Percentiles rank a stretch among this genome's conserved stretches.
These are phyloP conservation scores for Mortierella sp. DNA, from an alignment of 371 early-diverging fungal genomes.

Conservation along the genomic window DNA sequence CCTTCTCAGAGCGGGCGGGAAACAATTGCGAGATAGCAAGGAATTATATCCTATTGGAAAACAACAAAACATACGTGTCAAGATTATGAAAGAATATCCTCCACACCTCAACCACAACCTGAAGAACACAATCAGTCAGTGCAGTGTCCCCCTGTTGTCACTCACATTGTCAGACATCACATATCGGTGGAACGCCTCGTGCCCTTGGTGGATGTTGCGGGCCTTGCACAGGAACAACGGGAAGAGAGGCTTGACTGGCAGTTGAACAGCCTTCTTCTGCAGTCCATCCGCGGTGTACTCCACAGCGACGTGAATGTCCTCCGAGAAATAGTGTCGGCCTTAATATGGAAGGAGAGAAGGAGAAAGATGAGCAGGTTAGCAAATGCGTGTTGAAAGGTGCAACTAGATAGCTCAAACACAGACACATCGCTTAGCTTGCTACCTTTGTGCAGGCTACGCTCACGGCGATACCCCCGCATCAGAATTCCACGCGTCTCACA, in stretches of 20 bases:
- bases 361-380: too few relatives aligned
- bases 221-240: not conserved
- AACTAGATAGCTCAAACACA: not conserved
- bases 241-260: not conserved
- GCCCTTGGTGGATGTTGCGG: not conserved
- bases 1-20: not conserved
- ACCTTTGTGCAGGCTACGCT: not conserved
- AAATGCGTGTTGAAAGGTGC: too few relatives aligned
- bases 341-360: too few relatives aligned
- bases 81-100: not conserved
- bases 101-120: too few relatives aligned
- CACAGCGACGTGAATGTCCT: not conserved
- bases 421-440: not conserved
- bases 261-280: too few relatives aligned
- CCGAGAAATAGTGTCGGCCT: not conserved
- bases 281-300: too few relatives aligned
- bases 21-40: not conserved
- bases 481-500: not conserved
- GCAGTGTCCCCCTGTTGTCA: not conserved
- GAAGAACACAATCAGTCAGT: too few relatives aligned
- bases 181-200: not conserved
- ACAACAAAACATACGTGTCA: not conserved
- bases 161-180: not conserved
- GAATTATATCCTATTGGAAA: not conserved
- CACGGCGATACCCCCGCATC: not conserved